These are phyloP conservation scores for Flaveria sonorensis DNA, from an alignment of 129 eudicot species.

Conservation along the genomic window DNA sequence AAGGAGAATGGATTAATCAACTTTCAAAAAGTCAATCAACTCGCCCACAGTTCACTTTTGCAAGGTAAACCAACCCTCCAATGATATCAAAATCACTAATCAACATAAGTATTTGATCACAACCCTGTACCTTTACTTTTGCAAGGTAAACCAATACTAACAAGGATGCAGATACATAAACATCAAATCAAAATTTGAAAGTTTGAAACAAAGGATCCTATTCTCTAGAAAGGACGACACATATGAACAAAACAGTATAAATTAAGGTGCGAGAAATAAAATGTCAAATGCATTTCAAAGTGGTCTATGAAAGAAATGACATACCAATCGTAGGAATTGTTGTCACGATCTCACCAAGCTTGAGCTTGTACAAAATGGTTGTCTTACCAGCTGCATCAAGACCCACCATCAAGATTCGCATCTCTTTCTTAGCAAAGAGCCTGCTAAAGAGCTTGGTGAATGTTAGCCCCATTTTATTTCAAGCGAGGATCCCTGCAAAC, in stretches of 20 bases:
- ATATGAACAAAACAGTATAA: not conserved
- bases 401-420: slow-evolving; percentile 71
- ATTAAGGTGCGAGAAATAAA: not conserved
- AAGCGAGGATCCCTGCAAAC: slow-evolving; percentile 45
- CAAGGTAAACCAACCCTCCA: not conserved
- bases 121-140: not conserved
- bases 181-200: not conserved
- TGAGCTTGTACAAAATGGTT: slow-evolving; percentile 69
- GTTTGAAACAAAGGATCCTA: not conserved
- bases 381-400: slow-evolving; percentile 80
- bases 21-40: not conserved
- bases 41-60: not conserved
- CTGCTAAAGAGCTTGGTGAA: slow-evolving; percentile 84
- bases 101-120: not conserved
- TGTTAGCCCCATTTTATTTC: slow-evolving; percentile 81
- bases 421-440: slow-evolving; percentile 71
- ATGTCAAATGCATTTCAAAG: not conserved
- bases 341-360: slow-evolving; percentile 71
- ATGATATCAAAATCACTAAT: not conserved
- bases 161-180: not conserved
- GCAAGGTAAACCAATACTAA: too few species aligned
- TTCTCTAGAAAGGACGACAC: not conserved
- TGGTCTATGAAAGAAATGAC: slow-evolving; percentile 19
- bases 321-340: slow-evolving; percentile 70
- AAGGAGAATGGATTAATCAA: not conserved